These are phyloP conservation scores for Ganoderma boninense DNA, from an alignment of 1,284 basidiomycete genomes.

Conservation along the genomic window DNA sequence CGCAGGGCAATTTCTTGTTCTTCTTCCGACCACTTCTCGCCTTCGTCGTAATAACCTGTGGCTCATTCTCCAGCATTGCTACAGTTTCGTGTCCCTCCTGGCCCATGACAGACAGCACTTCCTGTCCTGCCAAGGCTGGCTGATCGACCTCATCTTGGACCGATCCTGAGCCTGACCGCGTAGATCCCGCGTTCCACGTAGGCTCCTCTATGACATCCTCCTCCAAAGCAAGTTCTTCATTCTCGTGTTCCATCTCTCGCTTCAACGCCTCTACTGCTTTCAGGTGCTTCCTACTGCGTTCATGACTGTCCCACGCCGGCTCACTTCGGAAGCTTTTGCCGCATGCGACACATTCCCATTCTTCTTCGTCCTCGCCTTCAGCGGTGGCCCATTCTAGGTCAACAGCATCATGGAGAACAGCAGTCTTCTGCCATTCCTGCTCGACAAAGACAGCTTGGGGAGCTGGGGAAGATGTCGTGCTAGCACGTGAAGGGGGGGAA, in stretches of 20 bases:
- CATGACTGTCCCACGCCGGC: constrained; percentile 96
- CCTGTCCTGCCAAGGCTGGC: not conserved
- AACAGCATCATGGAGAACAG: constrained; percentile 51
- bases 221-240: constrained; percentile 64
- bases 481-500: constrained; percentile 27
- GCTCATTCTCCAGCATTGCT: constrained; percentile 23
- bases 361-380: constrained; percentile 74
- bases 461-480: constrained; percentile 31
- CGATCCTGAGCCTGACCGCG: not conserved
- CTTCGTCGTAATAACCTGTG: constrained; percentile 22
- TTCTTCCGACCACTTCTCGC: constrained; percentile 32
- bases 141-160: constrained; percentile 10
- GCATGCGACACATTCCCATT: constrained; percentile 98
- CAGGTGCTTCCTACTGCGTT: constrained; percentile 94
- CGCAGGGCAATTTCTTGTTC: constrained; percentile 35
- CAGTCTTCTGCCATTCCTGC: constrained; percentile 85
- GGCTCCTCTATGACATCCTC: constrained; percentile 33
- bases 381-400: constrained; percentile 76
- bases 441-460: constrained; percentile 61
- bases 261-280: constrained; percentile 84
- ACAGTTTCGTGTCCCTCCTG: not conserved
- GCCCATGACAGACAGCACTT: not conserved
- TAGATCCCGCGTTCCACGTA: constrained; percentile 5
- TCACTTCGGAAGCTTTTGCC: constrained; percentile 92
- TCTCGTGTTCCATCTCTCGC: constrained; percentile 80